Base-by-base conservation (phyloP, 345 rosid genomes). In the Eutrema yunnanense region DNA sequence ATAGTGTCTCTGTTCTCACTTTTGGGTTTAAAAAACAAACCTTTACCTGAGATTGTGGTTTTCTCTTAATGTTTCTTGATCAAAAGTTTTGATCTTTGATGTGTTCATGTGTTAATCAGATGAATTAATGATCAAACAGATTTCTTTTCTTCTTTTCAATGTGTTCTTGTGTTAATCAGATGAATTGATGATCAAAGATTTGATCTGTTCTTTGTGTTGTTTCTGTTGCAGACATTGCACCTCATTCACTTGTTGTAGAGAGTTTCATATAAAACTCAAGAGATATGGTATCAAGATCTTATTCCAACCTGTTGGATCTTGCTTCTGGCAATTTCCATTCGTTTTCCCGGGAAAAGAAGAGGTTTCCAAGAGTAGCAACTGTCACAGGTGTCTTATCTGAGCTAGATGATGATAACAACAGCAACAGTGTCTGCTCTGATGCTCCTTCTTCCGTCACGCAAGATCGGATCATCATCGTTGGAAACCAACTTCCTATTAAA, bases 291-390 rank as follows among this genome's bases (percentile, higher is more conserved):
- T 94, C 98, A 34, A 89, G 92, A 83, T 94, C 98, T 38, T 91
- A 89, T 67, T 94, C 97, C 27, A 94, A 94, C 78, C 96, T 94
- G 73, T 80, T 91, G 68, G 98, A 91, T 69, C 97, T 94, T 81
- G 84, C 90, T 73, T 89, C 92, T 7, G 92, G 97, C 6, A 81
- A 82, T 50, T 82, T 80, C 62, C 88, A 82, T 16, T 71, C 79
- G 49, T 86, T 88, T 53, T 78, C 84, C 49, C 82, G 84, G 5
- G 96, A 91, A 63, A 86, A 73, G 82, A 91, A 74, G 87, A 85
- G 92, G 73, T 79, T 93, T 26, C 90, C 98, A 53, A 86, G 98
- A 8, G 98, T 88, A 71, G 96, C 96, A 60, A 93, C 98, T n/a
- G 84, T 91, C 66, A 81, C 95, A 10, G 97, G 98, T 27, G 83